A percentile compares a stretch with the other conserved stretches of the same genome.
Conservation (phyloP, 495 filamentous ascomycete species). For the Tuber borchii region DNA sequence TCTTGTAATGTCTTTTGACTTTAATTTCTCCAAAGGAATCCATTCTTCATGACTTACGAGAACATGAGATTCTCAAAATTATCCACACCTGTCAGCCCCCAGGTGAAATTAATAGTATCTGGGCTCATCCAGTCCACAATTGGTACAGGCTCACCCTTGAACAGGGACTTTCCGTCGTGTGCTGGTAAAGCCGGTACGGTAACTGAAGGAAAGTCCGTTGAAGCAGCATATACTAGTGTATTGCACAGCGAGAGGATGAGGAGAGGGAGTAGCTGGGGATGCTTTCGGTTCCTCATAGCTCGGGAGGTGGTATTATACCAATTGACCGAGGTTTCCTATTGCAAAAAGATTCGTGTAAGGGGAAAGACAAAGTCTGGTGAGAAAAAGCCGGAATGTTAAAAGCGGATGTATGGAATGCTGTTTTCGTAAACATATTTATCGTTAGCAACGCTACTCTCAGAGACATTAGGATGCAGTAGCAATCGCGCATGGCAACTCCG, state of each 20-base stretch:
- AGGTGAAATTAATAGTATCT: slow-evolving; percentile 39
- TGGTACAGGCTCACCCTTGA: slow-evolving; percentile 35
- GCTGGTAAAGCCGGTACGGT: slow-evolving; percentile 6
- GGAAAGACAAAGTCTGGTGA: not conserved
- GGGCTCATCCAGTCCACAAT: slow-evolving; percentile 36
- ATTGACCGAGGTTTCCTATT: not conserved
- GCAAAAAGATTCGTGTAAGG: not conserved
- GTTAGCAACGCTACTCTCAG: not conserved
- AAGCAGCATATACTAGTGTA: slow-evolving; percentile 16
- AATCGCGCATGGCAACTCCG: not conserved
- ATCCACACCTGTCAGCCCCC: slow-evolving; percentile 41
- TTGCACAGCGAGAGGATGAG: slow-evolving; percentile 13
- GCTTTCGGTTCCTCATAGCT: slow-evolving; percentile 17
- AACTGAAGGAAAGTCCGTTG: slow-evolving; percentile 3
- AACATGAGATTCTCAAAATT: slow-evolving; percentile 41
- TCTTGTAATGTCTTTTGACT: not conserved
- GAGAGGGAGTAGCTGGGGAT: slow-evolving; percentile 11
- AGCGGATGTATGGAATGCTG: not conserved
- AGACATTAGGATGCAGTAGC: not conserved
- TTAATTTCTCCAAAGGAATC: not conserved
- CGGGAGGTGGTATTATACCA: slow-evolving; percentile 11
- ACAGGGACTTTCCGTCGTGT: slow-evolving; percentile 14
- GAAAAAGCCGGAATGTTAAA: not conserved
- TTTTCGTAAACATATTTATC: not conserved
- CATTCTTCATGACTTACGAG: slow-evolving; percentile 28